These are phyloP conservation scores for Gaultheria prostrata DNA, from an alignment of 148 eudicot species.

Conservation along the genomic window DNA sequence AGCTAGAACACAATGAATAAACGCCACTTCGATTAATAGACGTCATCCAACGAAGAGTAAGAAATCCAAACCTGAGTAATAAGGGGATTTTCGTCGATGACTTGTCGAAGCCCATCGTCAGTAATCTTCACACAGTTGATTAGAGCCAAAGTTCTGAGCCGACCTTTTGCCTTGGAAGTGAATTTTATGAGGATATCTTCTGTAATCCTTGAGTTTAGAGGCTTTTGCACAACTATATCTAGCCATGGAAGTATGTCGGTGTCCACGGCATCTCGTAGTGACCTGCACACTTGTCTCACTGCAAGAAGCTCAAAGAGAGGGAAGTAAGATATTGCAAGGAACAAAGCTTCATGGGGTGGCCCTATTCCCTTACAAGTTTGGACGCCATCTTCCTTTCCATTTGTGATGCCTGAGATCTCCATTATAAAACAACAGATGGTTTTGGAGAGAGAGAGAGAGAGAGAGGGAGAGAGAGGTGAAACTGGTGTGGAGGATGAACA, in stretches of 20 bases:
- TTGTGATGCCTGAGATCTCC: not conserved
- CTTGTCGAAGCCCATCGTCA: conserved; percentile 49
- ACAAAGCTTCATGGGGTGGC: conserved; percentile 59
- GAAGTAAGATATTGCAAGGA: conserved; percentile 59
- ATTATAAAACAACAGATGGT: not conserved
- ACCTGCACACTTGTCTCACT: conserved; percentile 47
- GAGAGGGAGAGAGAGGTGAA: not conserved
- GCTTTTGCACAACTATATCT: conserved; percentile 43
- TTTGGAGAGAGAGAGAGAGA: conserved; percentile 3
- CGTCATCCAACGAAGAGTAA: too few relatives aligned
- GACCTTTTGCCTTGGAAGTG: conserved; percentile 54
- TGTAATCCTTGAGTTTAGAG: conserved; percentile 36
- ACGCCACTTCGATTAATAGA: not conserved
- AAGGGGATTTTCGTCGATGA: conserved; percentile 46
- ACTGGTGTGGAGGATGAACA: not conserved
- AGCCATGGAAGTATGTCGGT: conserved; percentile 69
- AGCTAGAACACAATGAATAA: not conserved
- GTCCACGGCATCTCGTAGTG: conserved; percentile 50
- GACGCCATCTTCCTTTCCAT: conserved; percentile 6
- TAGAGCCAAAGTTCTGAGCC: conserved; percentile 52
- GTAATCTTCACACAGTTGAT: conserved; percentile 53
- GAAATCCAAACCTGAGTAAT: conserved; percentile 52
- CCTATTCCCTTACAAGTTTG: conserved; percentile 1
- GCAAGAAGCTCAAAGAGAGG: conserved; percentile 61
- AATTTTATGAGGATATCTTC: conserved; percentile 41